Base-by-base conservation (phyloP, 768 basidiomycete genomes). In the Naganishia vishniacii region DNA sequence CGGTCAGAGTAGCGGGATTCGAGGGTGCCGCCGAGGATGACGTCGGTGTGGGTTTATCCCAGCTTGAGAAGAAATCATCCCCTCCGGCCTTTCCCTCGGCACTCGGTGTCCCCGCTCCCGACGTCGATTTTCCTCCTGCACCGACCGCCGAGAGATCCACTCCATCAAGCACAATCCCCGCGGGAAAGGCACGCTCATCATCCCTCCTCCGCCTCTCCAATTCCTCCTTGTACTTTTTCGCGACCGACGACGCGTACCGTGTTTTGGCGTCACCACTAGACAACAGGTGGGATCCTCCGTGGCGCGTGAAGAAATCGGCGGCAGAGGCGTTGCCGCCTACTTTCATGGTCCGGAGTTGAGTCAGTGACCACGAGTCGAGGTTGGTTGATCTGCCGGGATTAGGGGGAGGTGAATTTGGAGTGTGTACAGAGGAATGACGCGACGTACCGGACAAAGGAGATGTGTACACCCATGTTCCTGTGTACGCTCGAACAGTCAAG, bases 391-490 rank as follows among this genome's bases (percentile, higher is more conserved):
- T 93, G 77, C 13, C 41, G 26, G 12, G 2, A 13, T 31, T 20
- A 32, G 16, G 47, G 28, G n/a, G 32, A 18, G 28, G 34, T 34
- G 44, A 29, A 40, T 32, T 15, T 11, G 18, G 48, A 15, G 9
- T 7, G 45, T 31, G 16, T 48, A 16, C 20, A 8, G 18, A 20
- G 3, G 2, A n/a, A n/a, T 37, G 2, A n/a, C 3, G n/a, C 58
- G 11, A 77, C 86, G 71, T 75, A 92, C 91, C 93, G 81, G 45
- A 99, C 94, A 72, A 99, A 99, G 67, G 86, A 89, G 78, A 99
- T 92, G 75, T 99, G 95, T 25, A 98, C 94, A 71, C 95, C 95
- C 85, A 97, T 86, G 76, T 94, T 97, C 59, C 95, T 82, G 79
- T 99, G 95, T 15, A 88, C 80, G 69, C 88, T 88, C 4, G 94